Conservation (phyloP, 2,329 filamentous ascomycete genomes). For the Botrytis sinoallii region DNA sequence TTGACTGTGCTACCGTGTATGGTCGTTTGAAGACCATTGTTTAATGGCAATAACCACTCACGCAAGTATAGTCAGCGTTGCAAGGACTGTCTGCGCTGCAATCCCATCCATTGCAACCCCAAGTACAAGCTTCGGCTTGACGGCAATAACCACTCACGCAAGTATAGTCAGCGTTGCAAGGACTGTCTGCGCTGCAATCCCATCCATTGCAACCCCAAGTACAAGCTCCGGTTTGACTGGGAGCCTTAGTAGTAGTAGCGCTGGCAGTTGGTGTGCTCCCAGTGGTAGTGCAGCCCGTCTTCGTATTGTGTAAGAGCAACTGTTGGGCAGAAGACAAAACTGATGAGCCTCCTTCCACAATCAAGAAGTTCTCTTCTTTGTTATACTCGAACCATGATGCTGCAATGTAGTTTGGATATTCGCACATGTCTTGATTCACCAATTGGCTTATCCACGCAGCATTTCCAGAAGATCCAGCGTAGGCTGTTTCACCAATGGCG, state of each 20-base stretch:
- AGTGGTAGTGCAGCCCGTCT: slow-evolving; percentile 7
- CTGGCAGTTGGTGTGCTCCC: not conserved
- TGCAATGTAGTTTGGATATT: slow-evolving; percentile 19
- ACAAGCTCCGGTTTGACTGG: not conserved
- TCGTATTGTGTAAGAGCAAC: slow-evolving; percentile 14
- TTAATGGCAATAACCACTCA: slow-evolving; percentile 15
- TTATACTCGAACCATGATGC: slow-evolving; percentile 22
- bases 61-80: not conserved
- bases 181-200: slow-evolving; percentile 13
- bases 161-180: not conserved
- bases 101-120: slow-evolving; percentile 19
- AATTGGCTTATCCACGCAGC: slow-evolving; percentile 18
- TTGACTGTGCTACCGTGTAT: not conserved
- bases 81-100: slow-evolving; percentile 13
- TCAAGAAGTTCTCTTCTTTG: slow-evolving; percentile 17
- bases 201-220: slow-evolving; percentile 19
- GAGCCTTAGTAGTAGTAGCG: not conserved
- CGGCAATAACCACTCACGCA: not conserved
- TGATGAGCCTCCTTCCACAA: slow-evolving; percentile 16
- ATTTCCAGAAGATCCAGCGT: slow-evolving; percentile 7
- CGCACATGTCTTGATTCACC: slow-evolving; percentile 20
- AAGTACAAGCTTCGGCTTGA: slow-evolving; percentile 9
- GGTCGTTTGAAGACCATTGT: not conserved
- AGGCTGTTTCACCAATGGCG: slow-evolving; percentile 21
- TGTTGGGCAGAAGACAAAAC: slow-evolving; percentile 6